Base-by-base conservation (phyloP, 2,329 filamentous ascomycete species). In the Xylaria sp. region DNA sequence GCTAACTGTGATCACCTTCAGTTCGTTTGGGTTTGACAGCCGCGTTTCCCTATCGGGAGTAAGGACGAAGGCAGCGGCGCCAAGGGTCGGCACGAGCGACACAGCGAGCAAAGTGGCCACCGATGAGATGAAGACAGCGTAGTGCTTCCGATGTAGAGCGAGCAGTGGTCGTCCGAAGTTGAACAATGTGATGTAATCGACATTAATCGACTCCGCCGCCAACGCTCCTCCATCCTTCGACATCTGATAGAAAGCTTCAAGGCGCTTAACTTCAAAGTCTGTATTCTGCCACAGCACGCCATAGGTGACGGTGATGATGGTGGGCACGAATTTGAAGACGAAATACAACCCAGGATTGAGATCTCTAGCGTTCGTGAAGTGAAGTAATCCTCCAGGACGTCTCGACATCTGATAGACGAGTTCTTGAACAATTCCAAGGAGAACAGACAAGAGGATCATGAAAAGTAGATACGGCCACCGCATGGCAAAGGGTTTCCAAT, bases 161-260 rank as follows among this genome's bases (percentile, higher is more conserved):
- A 86, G 84, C 4, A 93, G 78, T 0, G 91, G 91, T 2, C 90
- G 85, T 48, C 91, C 79, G 74, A 92, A 88, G 74, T 86, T 89
- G 80, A 91, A 87, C 73, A 88, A 86, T 5, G 91, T 92, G 54
- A 92, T 85, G 69, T 94, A 94, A 78, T 93, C 90, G 69, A 92
- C 90, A 71, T 93, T 93, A 75, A 94, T 86, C 0, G 89, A 92
- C 76, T 89, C 87, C 48, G 86, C 86, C 0, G 89, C 90, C 23
- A 89, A 79, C 0, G 90, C 88, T 15, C 90, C 90, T 2, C 84
- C 84, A 2, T 84, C 81, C 70, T 84, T 88, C 2, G 89, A 90
- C 59, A 92, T 82, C 76, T 91, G 89, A 72, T 90, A 90, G 73
- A 88, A 91, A 0, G 89, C 87, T 76, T 92, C 90, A 34, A 91